Percentiles rank a stretch among this genome's conserved stretches.
These are phyloP conservation scores for Violaceomyces palustris DNA, from an alignment of 1,284 basidiomycete genomes.

Conservation along the genomic window DNA sequence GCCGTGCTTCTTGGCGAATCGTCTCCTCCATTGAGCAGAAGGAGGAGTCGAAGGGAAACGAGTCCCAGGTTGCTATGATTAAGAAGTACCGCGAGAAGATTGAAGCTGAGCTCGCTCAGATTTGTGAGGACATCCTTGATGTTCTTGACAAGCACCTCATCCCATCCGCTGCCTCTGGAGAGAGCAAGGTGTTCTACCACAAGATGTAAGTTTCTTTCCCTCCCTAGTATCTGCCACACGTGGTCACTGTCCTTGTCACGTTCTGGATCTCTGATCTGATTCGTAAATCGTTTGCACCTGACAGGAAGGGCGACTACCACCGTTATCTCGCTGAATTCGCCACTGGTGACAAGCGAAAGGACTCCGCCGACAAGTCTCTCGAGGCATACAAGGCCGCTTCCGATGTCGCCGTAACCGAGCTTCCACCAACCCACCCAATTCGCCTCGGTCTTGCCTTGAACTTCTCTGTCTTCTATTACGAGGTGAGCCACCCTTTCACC, in stretches of 20 bases:
- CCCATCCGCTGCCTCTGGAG: slow-evolving; percentile 92
- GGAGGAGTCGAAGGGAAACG: slow-evolving; percentile 99
- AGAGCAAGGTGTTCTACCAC: slow-evolving; percentile 99
- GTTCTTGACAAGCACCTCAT: slow-evolving; percentile 99
- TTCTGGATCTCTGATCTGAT: too few species aligned
- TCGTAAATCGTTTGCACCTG: neutral
- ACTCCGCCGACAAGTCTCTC: slow-evolving; percentile 95
- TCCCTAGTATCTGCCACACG: neutral
- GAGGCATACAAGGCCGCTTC: slow-evolving; percentile 99
- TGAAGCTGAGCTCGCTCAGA: slow-evolving; percentile 93
- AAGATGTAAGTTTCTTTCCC: slow-evolving; percentile 73
- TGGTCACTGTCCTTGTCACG: neutral
- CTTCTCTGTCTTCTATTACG: slow-evolving; percentile 99
- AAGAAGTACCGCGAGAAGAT: slow-evolving; percentile 96
- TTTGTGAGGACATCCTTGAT: slow-evolving; percentile 98
- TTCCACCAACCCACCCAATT: slow-evolving; percentile 98
- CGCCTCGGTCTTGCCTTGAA: slow-evolving; percentile 97
- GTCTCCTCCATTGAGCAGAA: slow-evolving; percentile 99
- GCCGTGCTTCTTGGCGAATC: slow-evolving; percentile 97
- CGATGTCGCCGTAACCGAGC: slow-evolving; percentile 93
- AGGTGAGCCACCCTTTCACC: slow-evolving; percentile 56
- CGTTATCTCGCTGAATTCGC: slow-evolving; percentile 99
- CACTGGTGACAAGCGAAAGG: slow-evolving; percentile 97
- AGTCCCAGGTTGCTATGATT: slow-evolving; percentile 96
- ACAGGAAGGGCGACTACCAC: slow-evolving; percentile 99